Evolutionary conservation across 305 asterid species (phyloP).

Genomic region (Fraxinus paxiana): DNA sequence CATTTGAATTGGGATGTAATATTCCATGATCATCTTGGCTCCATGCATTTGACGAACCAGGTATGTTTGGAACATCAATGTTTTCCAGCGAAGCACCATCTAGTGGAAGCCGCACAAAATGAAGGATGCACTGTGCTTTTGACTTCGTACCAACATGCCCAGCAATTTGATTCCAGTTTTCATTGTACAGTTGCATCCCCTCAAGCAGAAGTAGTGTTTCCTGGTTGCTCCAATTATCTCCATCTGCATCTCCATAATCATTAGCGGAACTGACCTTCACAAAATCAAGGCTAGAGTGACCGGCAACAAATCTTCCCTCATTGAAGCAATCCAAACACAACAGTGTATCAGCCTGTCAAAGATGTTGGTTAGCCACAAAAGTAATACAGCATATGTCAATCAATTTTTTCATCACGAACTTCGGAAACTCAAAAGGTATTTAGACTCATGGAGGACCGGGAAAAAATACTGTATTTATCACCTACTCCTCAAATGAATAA

Average conservation of each 20-base stretch:
- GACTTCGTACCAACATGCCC: conserved; percentile 93
- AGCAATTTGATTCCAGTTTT: conserved; percentile 88
- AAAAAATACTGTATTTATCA: neutral
- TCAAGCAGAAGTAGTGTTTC: conserved; percentile 83
- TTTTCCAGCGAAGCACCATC: conserved; percentile 56
- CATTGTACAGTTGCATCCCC: conserved; percentile 76
- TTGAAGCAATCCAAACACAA: conserved; percentile 83
- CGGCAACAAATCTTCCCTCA: conserved; percentile 80
- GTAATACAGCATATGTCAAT: neutral
- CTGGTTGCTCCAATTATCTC: conserved; percentile 87
- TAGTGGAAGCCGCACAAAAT: conserved; percentile 79
- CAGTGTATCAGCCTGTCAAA: conserved; percentile 63
- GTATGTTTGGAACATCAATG: conserved; percentile 64
- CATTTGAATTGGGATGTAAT: conserved; percentile 50
- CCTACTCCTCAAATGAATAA: neutral
- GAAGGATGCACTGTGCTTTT: conserved; percentile 90
- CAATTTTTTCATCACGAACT: neutral
- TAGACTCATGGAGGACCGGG: neutral
- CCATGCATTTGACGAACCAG: conserved; percentile 39
- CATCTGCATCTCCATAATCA: conserved; percentile 66
- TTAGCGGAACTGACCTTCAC: conserved; percentile 57
- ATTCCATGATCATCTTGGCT: conserved; percentile 40
- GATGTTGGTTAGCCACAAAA: conserved; percentile 27
- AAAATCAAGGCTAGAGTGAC: conserved; percentile 93
- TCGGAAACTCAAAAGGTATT: neutral